Evolutionary conservation across 768 basidiomycete species (phyloP).

Genomic region (Termitomyces sp.): DNA sequence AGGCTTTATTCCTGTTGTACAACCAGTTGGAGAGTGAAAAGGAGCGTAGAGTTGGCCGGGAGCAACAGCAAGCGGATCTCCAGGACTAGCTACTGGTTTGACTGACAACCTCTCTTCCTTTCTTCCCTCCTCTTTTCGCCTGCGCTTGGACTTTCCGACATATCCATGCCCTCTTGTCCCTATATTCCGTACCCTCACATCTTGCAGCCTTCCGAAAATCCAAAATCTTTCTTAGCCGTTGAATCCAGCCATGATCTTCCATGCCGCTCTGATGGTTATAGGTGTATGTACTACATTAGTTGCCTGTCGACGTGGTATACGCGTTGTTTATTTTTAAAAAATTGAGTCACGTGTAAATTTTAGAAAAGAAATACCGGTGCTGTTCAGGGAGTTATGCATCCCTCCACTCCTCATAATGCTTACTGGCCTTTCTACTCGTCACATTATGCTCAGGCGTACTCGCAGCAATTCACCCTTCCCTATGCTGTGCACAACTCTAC

Average conservation of each 20-base stretch:
- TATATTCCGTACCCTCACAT: conserved; percentile 11
- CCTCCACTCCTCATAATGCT: not conserved
- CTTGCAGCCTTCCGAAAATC: conserved; percentile 11
- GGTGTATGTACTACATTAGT: conserved; percentile 15
- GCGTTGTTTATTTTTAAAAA: conserved; percentile 9
- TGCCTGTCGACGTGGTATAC: conserved; percentile 12
- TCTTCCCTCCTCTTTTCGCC: not conserved
- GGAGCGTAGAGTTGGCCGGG: conserved; percentile 84
- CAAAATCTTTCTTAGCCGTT: conserved; percentile 7
- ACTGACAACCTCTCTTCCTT: not conserved
- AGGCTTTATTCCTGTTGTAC: conserved; percentile 95
- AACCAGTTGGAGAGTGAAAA: conserved; percentile 97
- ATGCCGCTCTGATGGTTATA: conserved; percentile 4
- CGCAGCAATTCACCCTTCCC: not conserved
- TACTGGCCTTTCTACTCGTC: conserved; percentile 13
- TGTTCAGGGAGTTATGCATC: not conserved
- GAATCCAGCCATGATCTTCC: conserved; percentile 8
- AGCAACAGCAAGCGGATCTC: conserved; percentile 69
- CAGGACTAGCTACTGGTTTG: conserved; percentile 31
- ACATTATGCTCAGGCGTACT: conserved; percentile 17
- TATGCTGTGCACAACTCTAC: not conserved
- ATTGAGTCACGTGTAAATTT: conserved; percentile 16
- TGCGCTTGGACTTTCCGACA: conserved; percentile 8
- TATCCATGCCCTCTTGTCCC: conserved; percentile 11
- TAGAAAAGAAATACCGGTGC: not conserved